Evolutionary conservation across 768 basidiomycete genomes (phyloP), one percentile per base, ranked within the genome.

Genomic region (Wakefieldia striispora): DNA sequence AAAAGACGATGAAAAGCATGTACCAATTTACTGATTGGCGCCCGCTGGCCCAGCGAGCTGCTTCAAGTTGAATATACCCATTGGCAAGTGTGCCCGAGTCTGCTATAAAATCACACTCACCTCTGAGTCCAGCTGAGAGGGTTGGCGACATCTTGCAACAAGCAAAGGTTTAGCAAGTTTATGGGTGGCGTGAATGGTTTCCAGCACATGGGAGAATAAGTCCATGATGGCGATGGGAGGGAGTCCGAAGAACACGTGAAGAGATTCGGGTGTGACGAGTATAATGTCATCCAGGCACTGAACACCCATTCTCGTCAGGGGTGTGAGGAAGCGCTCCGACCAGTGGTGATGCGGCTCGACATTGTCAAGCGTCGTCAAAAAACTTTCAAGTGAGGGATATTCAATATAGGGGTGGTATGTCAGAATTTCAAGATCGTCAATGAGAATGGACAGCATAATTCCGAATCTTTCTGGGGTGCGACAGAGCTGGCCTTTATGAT

Each of bases 221-320:
- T 46, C 45, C 45, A 46, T 46, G 14, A 46, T 38, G 12, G 16
- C 9, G 14, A 46, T 37, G 13, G 45, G 45, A 21, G 45, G 45
- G 13, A 46, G 35, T 26, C 23, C 14, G 20, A 37, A 46, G 12
- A 46, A 38, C 19, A 46, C 19, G 16, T 46, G 35, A 34, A 46
- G 45, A 23, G 23, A 21, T 35, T 46, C 45, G 14, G 35, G 45
- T 26, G 35, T 37, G 14, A 34, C 20, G 17, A 46, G 26, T 16
- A 26, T 35, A 21, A 46, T 37, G 35, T 46, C 36, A 29, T 46
- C 45, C 45, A 46, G 23, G 26, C 13, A 17, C 33, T 37, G 23
- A 9, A 38, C 33, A 26, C 45, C 45, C 34, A 38, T 37, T 29
- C 19, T 46, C 38, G 33, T 46, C 21, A 46, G 45, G 21, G 35